Evolutionary conservation across 1,284 basidiomycete genomes (phyloP).

Genomic region (Cryptococcus jaspeensis): DNA sequence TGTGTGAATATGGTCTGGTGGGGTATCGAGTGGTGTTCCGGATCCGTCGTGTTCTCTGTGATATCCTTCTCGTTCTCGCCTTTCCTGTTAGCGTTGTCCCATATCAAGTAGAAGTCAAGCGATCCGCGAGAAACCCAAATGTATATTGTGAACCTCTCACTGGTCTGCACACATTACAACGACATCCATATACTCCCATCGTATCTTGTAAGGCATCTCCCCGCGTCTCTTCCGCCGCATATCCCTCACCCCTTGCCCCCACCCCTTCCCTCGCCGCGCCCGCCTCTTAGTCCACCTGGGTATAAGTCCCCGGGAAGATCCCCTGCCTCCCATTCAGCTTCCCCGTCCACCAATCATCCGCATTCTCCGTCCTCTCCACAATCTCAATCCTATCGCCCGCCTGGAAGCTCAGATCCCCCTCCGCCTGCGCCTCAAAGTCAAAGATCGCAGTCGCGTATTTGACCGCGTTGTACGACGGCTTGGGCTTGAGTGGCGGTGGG

Average conservation of each 20-base stretch:
- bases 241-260: background rate
- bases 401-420: slow-evolving; percentile 88
- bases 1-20: no score
- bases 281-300: slow-evolving; percentile 38
- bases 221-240: no score
- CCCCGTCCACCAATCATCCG: slow-evolving; percentile 99
- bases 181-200: background rate
- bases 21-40: no score
- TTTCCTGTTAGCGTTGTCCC: no score
- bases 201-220: no score
- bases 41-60: no score
- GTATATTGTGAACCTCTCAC: no score
- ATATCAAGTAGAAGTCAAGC: no score
- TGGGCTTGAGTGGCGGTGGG: slow-evolving; percentile 75
- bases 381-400: slow-evolving; percentile 94
- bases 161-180: background rate
- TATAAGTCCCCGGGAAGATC: slow-evolving; percentile 80
- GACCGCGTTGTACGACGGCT: slow-evolving; percentile 61
- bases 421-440: slow-evolving; percentile 89
- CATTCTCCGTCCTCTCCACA: slow-evolving; percentile 74
- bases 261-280: background rate
- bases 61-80: no score
- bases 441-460: slow-evolving; percentile 91
- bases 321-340: slow-evolving; percentile 78
- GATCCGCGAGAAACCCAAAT: no score